phyloP scores from a whole-genome alignment of 2,329 filamentous ascomycete species.

The Pseudogymnoascus sp. region DNA sequence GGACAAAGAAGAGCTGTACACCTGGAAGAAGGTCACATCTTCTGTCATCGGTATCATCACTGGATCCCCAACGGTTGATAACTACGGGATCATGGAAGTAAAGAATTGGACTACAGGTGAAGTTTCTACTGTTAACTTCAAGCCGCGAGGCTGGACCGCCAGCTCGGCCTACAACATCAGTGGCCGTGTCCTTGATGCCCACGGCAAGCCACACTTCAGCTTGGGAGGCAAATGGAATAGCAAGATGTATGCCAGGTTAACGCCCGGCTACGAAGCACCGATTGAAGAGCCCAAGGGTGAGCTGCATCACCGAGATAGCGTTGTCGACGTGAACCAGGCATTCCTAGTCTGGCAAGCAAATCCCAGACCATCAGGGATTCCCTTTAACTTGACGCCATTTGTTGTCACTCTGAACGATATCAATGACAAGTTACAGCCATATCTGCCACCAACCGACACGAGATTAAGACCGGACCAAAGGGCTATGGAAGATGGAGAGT shows the following conservation, averaged over 20 bases:
- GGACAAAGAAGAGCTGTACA: slow-evolving; percentile 80
- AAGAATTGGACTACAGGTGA: slow-evolving; percentile 97
- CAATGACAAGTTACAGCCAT: slow-evolving; percentile 68
- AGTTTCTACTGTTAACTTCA: slow-evolving; percentile 84
- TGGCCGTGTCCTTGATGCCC: slow-evolving; percentile 74
- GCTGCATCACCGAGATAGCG: slow-evolving; percentile 41
- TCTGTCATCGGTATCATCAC: slow-evolving; percentile 98
- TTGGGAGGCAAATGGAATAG: slow-evolving; percentile 96
- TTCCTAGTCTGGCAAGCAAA: slow-evolving; percentile 93
- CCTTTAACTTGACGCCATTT: slow-evolving; percentile 96
- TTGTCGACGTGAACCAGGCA: slow-evolving; percentile 62
- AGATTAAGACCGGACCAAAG: slow-evolving; percentile 89
- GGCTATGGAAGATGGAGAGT: slow-evolving; percentile 98
- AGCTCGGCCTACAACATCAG: slow-evolving; percentile 82
- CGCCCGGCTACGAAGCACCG: slow-evolving; percentile 77
- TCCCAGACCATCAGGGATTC: slow-evolving; percentile 70
- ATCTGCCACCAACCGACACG: slow-evolving; percentile 87
- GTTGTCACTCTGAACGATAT: slow-evolving; percentile 90
- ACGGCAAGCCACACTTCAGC: slow-evolving; percentile 77
- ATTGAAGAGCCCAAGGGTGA: slow-evolving; percentile 49
- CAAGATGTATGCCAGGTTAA: slow-evolving; percentile 88
- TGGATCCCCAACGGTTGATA: slow-evolving; percentile 92
- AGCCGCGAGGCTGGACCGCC: slow-evolving; percentile 91
- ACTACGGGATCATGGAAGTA: slow-evolving; percentile 94
- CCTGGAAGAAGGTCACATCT: slow-evolving; percentile 97